Base-by-base conservation (phyloP, 2,329 filamentous ascomycete species). In the Pseudocercospora fuligena region DNA sequence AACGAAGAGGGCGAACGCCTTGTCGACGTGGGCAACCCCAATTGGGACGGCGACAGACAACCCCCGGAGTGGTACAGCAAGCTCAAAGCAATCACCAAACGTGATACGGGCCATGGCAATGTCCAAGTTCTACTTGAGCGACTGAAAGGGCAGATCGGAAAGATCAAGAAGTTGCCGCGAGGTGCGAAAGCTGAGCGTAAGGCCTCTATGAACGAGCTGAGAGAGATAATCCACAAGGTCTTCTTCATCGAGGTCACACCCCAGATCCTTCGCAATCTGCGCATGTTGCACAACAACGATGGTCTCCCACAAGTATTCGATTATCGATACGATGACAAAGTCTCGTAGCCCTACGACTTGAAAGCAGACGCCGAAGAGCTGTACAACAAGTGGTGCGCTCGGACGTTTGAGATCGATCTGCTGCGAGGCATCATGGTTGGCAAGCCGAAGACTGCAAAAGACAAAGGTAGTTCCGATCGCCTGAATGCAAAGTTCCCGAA, bases 281-380 rank as follows among this genome's bases (percentile, higher is more conserved):
- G 73, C 1, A 79, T 83, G 60, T 73, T 84, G 0, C 67, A 77
- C 33, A 73, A 79, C 29, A 67, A 74, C 2, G 66, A 66, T 43
- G 82, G 82, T 0, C 72, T 85, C 0, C 77, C 78, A 0, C 73
- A 75, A 0, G 79, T 86, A 11, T 84, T 85, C 68, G 73, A 73
- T 16, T 46, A 68, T 0, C 31, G 66, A 5, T 70, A 68, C 25
- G 64, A 66, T 5, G 67, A 66, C 1, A 67, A 66, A 11, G 67
- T 76, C 5, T 19, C 71, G 0, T 83, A 81, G 46, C 84, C 84
- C 0, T 79, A 71, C 62, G 84, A 87, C 65, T 76, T 87, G 11
- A 73, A 75, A 19, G 80, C 81, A 0, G 84, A 87, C 64, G 80
- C 83, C 0, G 73, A 78, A 47, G 79, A 82, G 23, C 71, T 87